Evolutionary conservation across 306 rosid species (phyloP), one percentile per base, ranked within the genome.

Genomic region (Dicorynia guianensis): DNA sequence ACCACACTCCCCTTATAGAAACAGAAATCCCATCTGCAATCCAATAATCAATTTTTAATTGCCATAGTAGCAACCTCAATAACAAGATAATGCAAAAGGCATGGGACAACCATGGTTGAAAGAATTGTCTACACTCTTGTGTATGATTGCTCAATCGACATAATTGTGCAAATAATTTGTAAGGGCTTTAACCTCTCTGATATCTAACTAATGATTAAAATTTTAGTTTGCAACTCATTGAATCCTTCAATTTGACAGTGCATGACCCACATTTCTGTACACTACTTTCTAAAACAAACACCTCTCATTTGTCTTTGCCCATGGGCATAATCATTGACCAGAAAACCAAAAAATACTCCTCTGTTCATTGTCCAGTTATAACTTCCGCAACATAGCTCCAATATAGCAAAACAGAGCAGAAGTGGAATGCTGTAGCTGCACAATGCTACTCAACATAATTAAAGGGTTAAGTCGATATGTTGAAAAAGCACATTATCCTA

Each of bases 11-110:
- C 99, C 61, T 81, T 79, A 81, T 75, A 89, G 80, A 85, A 92
- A 81, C 97, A 87, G 85, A 90, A 92, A 85, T 95, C 97, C 99
- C 99, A 95, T 86, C 99, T 95, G 96, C 87, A 85, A 83, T 72
- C 78, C 82, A 69, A 85, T 73, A 62, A 15, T 67, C 42, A 38
- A 71, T 33, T 61, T 20, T 67, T 34, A 38, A 71, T 33, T 61
- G 79, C 67, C 71, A 79, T 69, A 63, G 36, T 44, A 63, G 40
- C 59, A 74, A 77, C 66, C 80, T 76, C 67, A 73, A 65, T 58
- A 78, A 76, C 74, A 79, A 47, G 52, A 79, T 34, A 59, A 80
- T 10, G 65, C 61, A 66, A 67, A 79, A 70, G n/a, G 38, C 44
- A 66, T 62, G 55, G 40, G 57, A 58, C 50, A 77, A 57, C 12